Evolutionary conservation across 2,329 filamentous ascomycete genomes (phyloP).

Genomic region (Cordyceps militaris): DNA sequence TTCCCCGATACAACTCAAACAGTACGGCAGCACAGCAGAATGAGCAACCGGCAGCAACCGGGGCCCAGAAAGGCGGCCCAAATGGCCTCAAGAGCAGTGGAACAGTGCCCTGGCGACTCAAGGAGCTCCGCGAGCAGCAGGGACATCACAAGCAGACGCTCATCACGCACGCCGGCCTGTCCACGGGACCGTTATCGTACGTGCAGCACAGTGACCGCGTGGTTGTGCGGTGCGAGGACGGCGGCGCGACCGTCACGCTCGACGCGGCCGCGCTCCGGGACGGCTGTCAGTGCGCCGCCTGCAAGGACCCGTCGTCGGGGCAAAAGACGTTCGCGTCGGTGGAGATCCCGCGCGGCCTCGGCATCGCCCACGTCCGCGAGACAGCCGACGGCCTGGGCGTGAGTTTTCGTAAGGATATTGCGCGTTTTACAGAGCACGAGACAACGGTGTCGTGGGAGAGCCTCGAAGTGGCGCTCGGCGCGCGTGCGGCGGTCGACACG

Average conservation of each 20-base stretch:
- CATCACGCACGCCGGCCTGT: not conserved
- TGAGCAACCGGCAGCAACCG: not conserved
- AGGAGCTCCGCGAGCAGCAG: conserved; percentile 5
- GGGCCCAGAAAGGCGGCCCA: not conserved
- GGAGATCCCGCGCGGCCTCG: conserved; percentile 31
- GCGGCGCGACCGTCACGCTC: conserved; percentile 13
- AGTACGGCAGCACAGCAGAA: not conserved
- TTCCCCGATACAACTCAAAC: not conserved
- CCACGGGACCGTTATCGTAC: conserved; percentile 2
- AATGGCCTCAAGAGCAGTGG: not conserved
- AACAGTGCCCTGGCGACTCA: not conserved
- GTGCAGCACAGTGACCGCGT: not conserved
- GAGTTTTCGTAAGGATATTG: conserved; percentile 48
- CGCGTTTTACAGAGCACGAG: conserved; percentile 25
- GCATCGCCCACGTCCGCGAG: conserved; percentile 24
- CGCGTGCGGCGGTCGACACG: conserved; percentile 17
- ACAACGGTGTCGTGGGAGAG: conserved; percentile 29
- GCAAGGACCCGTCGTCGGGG: conserved; percentile 51
- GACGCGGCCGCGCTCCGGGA: conserved; percentile 40
- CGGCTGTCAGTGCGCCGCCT: conserved; percentile 44
- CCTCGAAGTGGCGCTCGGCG: conserved; percentile 27
- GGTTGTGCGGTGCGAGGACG: not conserved
- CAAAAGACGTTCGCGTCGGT: conserved; percentile 47
- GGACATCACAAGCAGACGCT: conserved; percentile 5
- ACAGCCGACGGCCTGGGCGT: conserved; percentile 43